Evolutionary conservation across 1,284 basidiomycete species (phyloP), one percentile per base, ranked within the genome.

Genomic region (Athelia psychrophila): DNA sequence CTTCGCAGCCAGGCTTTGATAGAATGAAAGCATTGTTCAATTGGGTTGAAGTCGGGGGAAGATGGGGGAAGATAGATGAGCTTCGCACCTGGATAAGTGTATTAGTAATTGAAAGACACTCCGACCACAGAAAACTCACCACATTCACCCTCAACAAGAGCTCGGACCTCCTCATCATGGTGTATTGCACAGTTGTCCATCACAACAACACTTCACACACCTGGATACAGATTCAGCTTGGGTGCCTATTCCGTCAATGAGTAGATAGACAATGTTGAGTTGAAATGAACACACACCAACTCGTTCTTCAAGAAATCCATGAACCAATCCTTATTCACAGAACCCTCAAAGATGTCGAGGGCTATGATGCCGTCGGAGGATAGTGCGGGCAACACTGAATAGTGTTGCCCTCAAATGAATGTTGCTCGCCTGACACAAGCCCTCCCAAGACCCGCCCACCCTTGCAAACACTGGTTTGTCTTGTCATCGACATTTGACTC

Each of bases 161-260:
- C 42, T 10, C 48, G 47, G 3, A 67, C 50, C 16, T 56, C 56
- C 20, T 56, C 50, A 19, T 54, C 52, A 47, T 67, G 58, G 53
- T 67, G 65, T 16, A 67, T 68, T 1, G 50, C 20, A 35, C 59
- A 62, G 51, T 66, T 66, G 53, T 68, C 64, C 52, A 66, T 58
- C 9, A 68, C 49, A 36, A 67, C 46, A 15, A 64, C 54, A 50
- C 63, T 67, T 16, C 56, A 53, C 40, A 45, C 45, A 2, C 52
- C 58, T 8, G 63, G 66, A 44, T 56, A 65, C 2, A 40, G 51
- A 35, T 52, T 58, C 15, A 59, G 42, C 35, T 54, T 50, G 15
- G 55, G 58, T 20, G 49, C 56, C 56, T 59, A 27, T 18, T 15
- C 16, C n/a, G n/a, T 16, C n/a, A 19, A 46, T 53, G 3, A 36